Percentiles rank a stretch among this genome's conserved stretches.
Evolutionary conservation across 1,284 basidiomycete species (phyloP).

Genomic region (Ceratobasidium papillatum): DNA sequence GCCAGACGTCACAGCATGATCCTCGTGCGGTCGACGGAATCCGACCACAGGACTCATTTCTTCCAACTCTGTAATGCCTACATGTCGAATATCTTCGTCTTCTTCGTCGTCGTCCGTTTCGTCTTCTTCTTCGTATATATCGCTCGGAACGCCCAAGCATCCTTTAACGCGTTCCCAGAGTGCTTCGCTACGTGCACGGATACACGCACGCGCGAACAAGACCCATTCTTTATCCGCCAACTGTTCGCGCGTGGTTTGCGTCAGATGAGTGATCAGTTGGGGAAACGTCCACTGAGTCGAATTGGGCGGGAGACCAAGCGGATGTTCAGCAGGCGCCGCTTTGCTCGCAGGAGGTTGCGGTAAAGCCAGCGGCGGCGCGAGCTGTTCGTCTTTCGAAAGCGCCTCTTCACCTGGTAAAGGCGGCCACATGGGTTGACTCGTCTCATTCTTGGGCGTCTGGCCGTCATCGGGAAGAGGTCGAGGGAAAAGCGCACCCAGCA

Average conservation of each 20-base stretch:
- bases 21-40: not conserved
- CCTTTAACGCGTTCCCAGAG: conserved; percentile 85
- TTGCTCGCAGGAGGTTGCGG: conserved; percentile 11
- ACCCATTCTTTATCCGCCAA: conserved; percentile 72
- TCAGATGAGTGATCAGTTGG: conserved; percentile 69
- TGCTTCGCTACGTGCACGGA: conserved; percentile 73
- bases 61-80: conserved; percentile 34
- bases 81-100: conserved; percentile 30
- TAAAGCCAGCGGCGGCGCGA: not conserved
- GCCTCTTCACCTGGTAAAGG: conserved; percentile 27
- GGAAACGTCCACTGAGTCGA: conserved; percentile 66
- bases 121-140: conserved; percentile 69
- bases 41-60: conserved; percentile 24
- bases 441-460: conserved; percentile 10
- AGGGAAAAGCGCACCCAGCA: conserved; percentile 71
- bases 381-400: not conserved
- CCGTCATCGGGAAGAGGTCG: conserved; percentile 19
- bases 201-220: conserved; percentile 67
- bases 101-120: conserved; percentile 52
- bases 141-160: conserved; percentile 77
- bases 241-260: conserved; percentile 64
- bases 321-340: conserved; percentile 16
- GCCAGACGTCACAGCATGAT: not conserved
- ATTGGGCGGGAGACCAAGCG: conserved; percentile 50
- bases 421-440: conserved; percentile 17